These are phyloP conservation scores for Dipteronia dyeriana DNA, from an alignment of 345 rosid species.

Conservation along the genomic window DNA sequence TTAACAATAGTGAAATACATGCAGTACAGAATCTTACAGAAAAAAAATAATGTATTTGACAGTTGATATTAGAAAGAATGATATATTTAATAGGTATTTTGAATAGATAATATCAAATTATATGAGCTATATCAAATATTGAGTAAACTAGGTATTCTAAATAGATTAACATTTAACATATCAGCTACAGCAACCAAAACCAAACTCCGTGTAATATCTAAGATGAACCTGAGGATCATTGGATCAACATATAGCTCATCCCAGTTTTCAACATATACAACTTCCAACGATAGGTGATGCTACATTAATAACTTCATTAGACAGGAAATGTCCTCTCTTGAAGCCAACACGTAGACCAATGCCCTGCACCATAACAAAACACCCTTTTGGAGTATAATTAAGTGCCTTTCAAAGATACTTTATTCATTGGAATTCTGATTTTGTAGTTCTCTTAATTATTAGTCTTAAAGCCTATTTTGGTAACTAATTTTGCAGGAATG, in stretches of 20 bases:
- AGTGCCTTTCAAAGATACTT: neutral
- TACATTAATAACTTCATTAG: neutral
- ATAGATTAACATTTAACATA: constrained; percentile 6
- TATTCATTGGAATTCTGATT: neutral
- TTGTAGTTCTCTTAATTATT: neutral
- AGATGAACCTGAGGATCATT: constrained; percentile 18
- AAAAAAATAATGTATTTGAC: neutral
- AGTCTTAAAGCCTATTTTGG: neutral
- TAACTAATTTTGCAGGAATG: neutral
- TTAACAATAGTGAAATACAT: neutral
- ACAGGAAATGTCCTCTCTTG: neutral
- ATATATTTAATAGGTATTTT: neutral
- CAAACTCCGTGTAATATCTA: neutral
- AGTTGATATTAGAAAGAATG: constrained; percentile 14
- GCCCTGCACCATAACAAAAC: neutral
- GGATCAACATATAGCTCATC: constrained; percentile 15
- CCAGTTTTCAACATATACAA: neutral
- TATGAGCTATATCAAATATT: constrained; percentile 18
- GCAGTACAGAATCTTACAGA: constrained; percentile 7
- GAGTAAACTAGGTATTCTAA: neutral
- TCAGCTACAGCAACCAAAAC: constrained; percentile 23
- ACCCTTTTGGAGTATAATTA: neutral
- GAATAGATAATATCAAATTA: constrained; percentile 1
- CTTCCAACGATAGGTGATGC: neutral
- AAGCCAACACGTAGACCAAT: neutral